Evolutionary conservation across 2,329 filamentous ascomycete species (phyloP).

Genomic region (Anisogramma anomala): DNA sequence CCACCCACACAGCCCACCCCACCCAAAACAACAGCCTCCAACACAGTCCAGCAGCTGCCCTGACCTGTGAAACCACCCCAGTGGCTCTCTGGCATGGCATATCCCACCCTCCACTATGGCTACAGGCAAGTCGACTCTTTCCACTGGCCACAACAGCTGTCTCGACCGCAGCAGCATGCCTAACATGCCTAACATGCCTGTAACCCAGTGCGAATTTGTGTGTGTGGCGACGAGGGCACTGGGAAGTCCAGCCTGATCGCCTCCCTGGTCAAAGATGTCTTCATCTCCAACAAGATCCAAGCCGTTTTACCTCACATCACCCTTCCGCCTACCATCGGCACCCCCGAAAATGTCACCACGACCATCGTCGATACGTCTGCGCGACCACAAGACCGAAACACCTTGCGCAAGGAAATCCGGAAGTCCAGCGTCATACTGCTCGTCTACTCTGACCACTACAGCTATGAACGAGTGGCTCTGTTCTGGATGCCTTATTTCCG

Average conservation of each 20-base stretch:
- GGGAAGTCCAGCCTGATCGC: constrained; percentile 90
- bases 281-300: constrained; percentile 85
- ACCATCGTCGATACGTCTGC: constrained; percentile 97
- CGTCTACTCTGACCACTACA: constrained; percentile 97
- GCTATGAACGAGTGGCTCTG: constrained; percentile 89
- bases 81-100: neutral
- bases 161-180: too few species aligned
- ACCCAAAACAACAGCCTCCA: too few species aligned
- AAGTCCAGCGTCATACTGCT: constrained; percentile 95
- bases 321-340: constrained; percentile 83
- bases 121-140: neutral
- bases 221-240: constrained; percentile 93
- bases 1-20: too few species aligned
- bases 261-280: constrained; percentile 92
- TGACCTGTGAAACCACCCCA: neutral
- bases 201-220: constrained; percentile 70
- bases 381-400: constrained; percentile 82
- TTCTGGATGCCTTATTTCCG: constrained; percentile 99
- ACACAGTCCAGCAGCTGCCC: too few species aligned
- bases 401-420: constrained; percentile 82
- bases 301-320: constrained; percentile 89
- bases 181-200: constrained; percentile 13
- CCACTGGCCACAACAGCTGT: neutral
- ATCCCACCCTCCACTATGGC: neutral
- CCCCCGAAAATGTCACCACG: constrained; percentile 91